Conservation (phyloP, 768 basidiomycete genomes). For the Termitomyces sp. region DNA sequence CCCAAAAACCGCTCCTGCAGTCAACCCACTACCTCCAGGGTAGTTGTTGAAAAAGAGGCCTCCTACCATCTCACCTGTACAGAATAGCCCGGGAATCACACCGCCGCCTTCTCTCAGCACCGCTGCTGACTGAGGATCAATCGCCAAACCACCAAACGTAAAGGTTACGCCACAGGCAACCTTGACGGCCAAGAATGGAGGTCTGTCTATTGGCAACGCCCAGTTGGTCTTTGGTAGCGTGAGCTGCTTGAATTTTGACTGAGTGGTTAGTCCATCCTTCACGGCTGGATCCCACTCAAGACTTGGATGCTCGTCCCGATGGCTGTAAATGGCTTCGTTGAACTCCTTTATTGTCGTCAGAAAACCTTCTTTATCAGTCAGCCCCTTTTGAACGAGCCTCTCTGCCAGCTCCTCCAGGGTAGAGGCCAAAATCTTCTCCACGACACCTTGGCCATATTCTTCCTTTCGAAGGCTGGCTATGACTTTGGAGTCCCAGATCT, state of each 20-base stretch:
- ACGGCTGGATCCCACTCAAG: conserved; percentile 54
- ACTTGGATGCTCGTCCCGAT: conserved; percentile 26
- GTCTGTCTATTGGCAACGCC: conserved; percentile 49
- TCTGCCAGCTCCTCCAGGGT: conserved; percentile 45
- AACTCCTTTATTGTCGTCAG: conserved; percentile 41
- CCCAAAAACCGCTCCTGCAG: conserved; percentile 62
- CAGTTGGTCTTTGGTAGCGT: conserved; percentile 59
- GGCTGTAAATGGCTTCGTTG: conserved; percentile 41
- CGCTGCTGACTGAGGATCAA: conserved; percentile 47
- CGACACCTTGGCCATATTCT: conserved; percentile 60
- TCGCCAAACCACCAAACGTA: conserved; percentile 63
- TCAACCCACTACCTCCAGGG: conserved; percentile 64
- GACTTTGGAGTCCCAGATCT: conserved; percentile 53
- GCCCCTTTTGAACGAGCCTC: conserved; percentile 36
- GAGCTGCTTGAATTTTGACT: conserved; percentile 29
- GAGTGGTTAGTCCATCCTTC: conserved; percentile 57
- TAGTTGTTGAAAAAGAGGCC: conserved; percentile 61
- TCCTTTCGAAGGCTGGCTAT: conserved; percentile 44
- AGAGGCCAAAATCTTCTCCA: conserved; percentile 45
- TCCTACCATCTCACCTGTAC: conserved; percentile 66
- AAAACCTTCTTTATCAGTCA: conserved; percentile 36
- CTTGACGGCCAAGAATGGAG: conserved; percentile 60
- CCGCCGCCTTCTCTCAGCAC: conserved; percentile 40
- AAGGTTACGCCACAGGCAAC: conserved; percentile 69
- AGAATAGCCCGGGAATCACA: conserved; percentile 51